Base-by-base conservation (phyloP, 495 filamentous ascomycete species). In the Neurospora terricola region DNA sequence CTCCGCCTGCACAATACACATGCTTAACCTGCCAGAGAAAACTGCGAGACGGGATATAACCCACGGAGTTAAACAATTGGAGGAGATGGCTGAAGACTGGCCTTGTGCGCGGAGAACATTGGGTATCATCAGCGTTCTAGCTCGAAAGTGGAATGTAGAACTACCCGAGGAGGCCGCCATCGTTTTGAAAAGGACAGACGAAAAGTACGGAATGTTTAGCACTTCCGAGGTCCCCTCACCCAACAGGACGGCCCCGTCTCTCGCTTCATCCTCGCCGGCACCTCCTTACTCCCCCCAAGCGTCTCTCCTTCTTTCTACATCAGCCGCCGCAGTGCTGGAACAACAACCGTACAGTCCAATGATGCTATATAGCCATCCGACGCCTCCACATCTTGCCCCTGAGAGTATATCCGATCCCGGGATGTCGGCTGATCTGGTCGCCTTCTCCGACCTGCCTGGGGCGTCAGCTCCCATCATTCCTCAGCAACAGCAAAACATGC, bases 71-170 rank as follows among this genome's bases (percentile, higher is more conserved):
- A 92, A 92, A 71, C 92, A 96, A 74, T 88, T 98, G 14, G 96
- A 98, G 81, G 96, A 99, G 78, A 98, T 99, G 76, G 94, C 92
- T 2, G 95, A 97, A 81, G 90, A 92, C 73, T 99, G 96, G 96
- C 89, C 93, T 4, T 95, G 94, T 76, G 96, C 94, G 14, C 86
- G 94, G 39, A 87, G 95, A 27, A 94, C 96, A 0, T 86, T 98
- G 2, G 86, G 90, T 71, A 97, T 98, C 43, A 84, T 99, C 45
- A 93, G 91, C 72, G 88, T 95, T 36, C 89, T 96, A n/a, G 92
- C 92, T 8, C 87, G 88, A 34, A 93, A 94, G 74, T 98, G 96
- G 96, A 91, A 91, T 12, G 89, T 97, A 21, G 89, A 93, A 43
- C 81, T 98, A 18, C 96, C 96, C 0, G 90, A 91, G 73, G 94